Base-by-base conservation (phyloP, 371 early-diverging fungal genomes). In the Actinomortierella ambigua region DNA sequence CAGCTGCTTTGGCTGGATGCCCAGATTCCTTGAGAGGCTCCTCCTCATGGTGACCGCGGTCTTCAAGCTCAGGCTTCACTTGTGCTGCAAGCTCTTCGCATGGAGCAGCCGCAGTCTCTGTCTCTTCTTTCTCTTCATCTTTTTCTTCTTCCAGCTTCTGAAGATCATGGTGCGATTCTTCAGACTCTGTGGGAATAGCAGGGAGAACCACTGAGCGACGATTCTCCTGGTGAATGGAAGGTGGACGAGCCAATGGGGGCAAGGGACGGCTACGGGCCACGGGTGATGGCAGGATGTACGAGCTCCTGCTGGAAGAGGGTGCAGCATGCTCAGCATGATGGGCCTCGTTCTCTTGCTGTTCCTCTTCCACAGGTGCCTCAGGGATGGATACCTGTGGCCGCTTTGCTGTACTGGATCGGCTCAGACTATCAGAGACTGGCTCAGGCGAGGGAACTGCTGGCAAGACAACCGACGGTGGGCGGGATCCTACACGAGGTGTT, bases 201-300 rank as follows among this genome's bases (percentile, higher is more conserved):
- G 73, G 71, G 44, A 75, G 48, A 28, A 57, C 65, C 20, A 59
- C 48, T 23, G 55, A 73, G 34, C 22, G 63, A 28, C 66, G 61
- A 55, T 73, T 66, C 46, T 68, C 63, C 18, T 61, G 59, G 29
- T 76, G 76, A 48, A 79, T 59, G 0, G 79, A 69, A 5, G 79
- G 79, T 24, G 73, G 79, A 44, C 75, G 56, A 2, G 79, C 75
- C 57, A 79, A 59, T 3, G 79, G 67, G 29, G 75, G 66, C 63
- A 68, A 34, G 18, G 65, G 41, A 41, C 67, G 48, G 55, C 57
- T 57, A 28, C 63, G 62, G 24, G 69, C 22, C 20, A 61, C 59
- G 28, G 75, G 63, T 14, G 65, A 56, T 9, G 69, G 63, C 46
- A 77, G 42, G 26, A 65, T 63, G 50, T 68, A 65, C 11, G 69